Conservation (phyloP, 2,329 filamentous ascomycete genomes). For the Thermomyces lanuginosus region DNA sequence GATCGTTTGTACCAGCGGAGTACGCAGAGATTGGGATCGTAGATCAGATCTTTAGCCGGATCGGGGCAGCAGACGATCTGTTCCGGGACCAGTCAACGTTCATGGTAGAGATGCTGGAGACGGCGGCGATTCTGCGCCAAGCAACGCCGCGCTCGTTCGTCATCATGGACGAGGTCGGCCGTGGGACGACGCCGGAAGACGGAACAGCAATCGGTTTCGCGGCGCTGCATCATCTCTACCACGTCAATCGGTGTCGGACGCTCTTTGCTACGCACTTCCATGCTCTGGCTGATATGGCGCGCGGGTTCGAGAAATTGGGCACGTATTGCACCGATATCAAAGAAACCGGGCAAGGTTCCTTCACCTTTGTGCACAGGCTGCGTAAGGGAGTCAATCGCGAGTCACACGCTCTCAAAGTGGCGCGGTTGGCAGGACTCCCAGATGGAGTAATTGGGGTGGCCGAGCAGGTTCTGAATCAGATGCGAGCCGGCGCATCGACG, state of each 20-base stretch:
- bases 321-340: slow-evolving; percentile 81
- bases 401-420: slow-evolving; percentile 92
- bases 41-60: slow-evolving; percentile 89
- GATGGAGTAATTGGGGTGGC: slow-evolving; percentile 55
- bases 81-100: slow-evolving; percentile 92
- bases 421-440: slow-evolving; percentile 66
- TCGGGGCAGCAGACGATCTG: slow-evolving; percentile 89
- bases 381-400: slow-evolving; percentile 65
- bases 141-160: slow-evolving; percentile 77
- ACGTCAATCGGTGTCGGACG: slow-evolving; percentile 59
- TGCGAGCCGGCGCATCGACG: slow-evolving; percentile 4
- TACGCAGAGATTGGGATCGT: slow-evolving; percentile 77
- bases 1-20: slow-evolving; percentile 78
- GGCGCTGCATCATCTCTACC: slow-evolving; percentile 66
- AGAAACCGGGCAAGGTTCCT: slow-evolving; percentile 52
- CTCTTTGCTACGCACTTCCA: slow-evolving; percentile 97
- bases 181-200: slow-evolving; percentile 86
- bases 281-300: slow-evolving; percentile 59
- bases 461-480: slow-evolving; percentile 35
- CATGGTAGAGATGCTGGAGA: slow-evolving; percentile 99
- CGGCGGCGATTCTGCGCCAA: slow-evolving; percentile 70
- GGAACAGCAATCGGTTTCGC: slow-evolving; percentile 82
- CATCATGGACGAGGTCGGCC: slow-evolving; percentile 95
- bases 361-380: slow-evolving; percentile 74
- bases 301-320: slow-evolving; percentile 41